A percentile compares a stretch with the other conserved stretches of the same genome.
These are phyloP conservation scores for Penicillium oxalicum DNA, from an alignment of 2,329 filamentous ascomycete genomes.

Conservation along the genomic window DNA sequence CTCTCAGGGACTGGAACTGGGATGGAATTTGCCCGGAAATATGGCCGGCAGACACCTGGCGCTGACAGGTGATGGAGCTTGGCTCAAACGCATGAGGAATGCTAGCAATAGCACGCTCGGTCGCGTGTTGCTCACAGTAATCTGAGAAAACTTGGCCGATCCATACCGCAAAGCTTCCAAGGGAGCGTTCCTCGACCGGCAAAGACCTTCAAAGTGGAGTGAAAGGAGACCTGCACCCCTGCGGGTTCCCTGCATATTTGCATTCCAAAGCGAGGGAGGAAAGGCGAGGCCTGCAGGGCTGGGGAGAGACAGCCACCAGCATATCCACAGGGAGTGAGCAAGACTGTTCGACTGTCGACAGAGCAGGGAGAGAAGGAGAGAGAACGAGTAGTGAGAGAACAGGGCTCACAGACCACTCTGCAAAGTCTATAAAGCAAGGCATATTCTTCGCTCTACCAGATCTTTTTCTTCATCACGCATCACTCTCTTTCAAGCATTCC, in stretches of 20 bases:
- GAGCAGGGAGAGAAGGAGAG: no score
- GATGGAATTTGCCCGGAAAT: no score
- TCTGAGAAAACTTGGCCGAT: slow-evolving; percentile 12
- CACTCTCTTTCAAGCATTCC: slow-evolving; percentile 29
- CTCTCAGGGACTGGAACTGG: no score
- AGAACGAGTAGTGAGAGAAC: background rate
- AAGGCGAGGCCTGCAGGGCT: slow-evolving; percentile 2
- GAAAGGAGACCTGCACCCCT: slow-evolving; percentile 5
- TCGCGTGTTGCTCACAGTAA: slow-evolving; percentile 10
- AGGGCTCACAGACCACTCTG: slow-evolving; percentile 18
- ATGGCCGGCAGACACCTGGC: no score
- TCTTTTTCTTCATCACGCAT: slow-evolving; percentile 24
- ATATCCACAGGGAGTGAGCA: slow-evolving; percentile 3
- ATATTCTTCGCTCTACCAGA: slow-evolving; percentile 12
- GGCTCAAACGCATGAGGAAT: slow-evolving; percentile 9
- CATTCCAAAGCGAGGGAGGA: slow-evolving; percentile 27
- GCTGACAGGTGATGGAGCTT: no score
- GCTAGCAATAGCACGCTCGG: slow-evolving; percentile 2
- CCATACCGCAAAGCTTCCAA: slow-evolving; percentile 20
- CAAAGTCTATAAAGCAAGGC: slow-evolving; percentile 30
- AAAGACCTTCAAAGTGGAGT: slow-evolving; percentile 10
- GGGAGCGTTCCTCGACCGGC: slow-evolving; percentile 6
- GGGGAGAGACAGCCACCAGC: slow-evolving; percentile 7
- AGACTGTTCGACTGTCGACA: no score
- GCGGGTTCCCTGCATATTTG: slow-evolving; percentile 21